Conservation (phyloP, 257 asterid genomes). For the Lavandula angustifolia region DNA sequence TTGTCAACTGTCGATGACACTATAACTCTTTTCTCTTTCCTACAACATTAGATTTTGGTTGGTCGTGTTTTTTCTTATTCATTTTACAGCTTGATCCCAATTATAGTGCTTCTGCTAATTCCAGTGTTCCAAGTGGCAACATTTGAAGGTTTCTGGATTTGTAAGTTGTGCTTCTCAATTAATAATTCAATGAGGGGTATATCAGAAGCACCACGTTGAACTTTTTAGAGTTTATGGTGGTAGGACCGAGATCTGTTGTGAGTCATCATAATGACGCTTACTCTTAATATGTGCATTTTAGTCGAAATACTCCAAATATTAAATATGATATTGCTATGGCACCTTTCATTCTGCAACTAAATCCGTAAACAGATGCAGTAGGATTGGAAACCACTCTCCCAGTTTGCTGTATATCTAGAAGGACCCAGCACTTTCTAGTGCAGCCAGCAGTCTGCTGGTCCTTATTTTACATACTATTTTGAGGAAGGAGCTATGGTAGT, state of each 20-base stretch:
- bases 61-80: not conserved
- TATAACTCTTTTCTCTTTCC: not conserved
- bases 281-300: not conserved
- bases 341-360: not conserved
- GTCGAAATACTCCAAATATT: no score
- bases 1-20: not conserved
- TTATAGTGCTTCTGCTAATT: no score
- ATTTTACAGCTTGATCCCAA: not conserved
- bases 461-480: conserved; percentile 1
- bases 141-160: no score
- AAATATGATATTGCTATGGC: no score
- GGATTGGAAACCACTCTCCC: conserved; percentile 3
- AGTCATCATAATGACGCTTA: not conserved
- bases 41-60: not conserved
- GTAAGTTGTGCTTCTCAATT: not conserved
- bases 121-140: no score
- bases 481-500: no score
- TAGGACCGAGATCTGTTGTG: not conserved
- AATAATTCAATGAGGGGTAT: not conserved
- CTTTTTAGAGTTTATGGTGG: no score
- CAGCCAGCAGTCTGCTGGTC: not conserved
- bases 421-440: conserved; percentile 8
- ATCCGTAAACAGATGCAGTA: not conserved
- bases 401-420: not conserved
- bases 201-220: not conserved